These are phyloP conservation scores for Aspergillaceae sp. DNA, from an alignment of 2,329 filamentous ascomycete genomes.

Conservation along the genomic window DNA sequence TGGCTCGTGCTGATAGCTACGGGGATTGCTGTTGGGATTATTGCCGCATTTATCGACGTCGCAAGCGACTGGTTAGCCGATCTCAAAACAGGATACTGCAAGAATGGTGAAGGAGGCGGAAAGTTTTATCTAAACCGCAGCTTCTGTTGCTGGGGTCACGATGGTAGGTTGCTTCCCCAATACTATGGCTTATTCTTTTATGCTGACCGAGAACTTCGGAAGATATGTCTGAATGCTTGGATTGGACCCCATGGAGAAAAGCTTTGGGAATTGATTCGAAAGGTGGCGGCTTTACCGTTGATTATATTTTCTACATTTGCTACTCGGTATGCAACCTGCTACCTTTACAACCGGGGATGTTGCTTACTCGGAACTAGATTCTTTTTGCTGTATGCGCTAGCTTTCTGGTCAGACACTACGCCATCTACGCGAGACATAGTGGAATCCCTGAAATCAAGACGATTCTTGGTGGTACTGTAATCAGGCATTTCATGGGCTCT, in stretches of 20 bases:
- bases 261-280: slow-evolving; percentile 59
- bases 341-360: background rate
- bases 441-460: slow-evolving; percentile 98
- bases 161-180: slow-evolving; percentile 40
- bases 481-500: slow-evolving; percentile 71
- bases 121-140: slow-evolving; percentile 82
- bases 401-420: slow-evolving; percentile 72
- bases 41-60: slow-evolving; percentile 85
- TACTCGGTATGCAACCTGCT: slow-evolving; percentile 55
- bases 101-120: slow-evolving; percentile 65
- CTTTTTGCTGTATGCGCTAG: slow-evolving; percentile 70
- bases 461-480: slow-evolving; percentile 86
- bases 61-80: slow-evolving; percentile 90
- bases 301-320: slow-evolving; percentile 79
- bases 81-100: slow-evolving; percentile 82
- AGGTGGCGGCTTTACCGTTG: slow-evolving; percentile 68
- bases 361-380: slow-evolving; percentile 42
- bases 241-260: slow-evolving; percentile 79
- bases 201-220: background rate
- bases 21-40: slow-evolving; percentile 69
- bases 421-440: slow-evolving; percentile 82
- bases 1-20: slow-evolving; percentile 85
- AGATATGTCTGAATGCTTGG: slow-evolving; percentile 68
- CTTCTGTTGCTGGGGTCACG: slow-evolving; percentile 91
- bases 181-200: background rate